A percentile compares a stretch with the other conserved stretches of the same genome.
Evolutionary conservation across 192 early-diverging fungal genomes (phyloP).

Genomic region (Entomortierella lignicola): DNA sequence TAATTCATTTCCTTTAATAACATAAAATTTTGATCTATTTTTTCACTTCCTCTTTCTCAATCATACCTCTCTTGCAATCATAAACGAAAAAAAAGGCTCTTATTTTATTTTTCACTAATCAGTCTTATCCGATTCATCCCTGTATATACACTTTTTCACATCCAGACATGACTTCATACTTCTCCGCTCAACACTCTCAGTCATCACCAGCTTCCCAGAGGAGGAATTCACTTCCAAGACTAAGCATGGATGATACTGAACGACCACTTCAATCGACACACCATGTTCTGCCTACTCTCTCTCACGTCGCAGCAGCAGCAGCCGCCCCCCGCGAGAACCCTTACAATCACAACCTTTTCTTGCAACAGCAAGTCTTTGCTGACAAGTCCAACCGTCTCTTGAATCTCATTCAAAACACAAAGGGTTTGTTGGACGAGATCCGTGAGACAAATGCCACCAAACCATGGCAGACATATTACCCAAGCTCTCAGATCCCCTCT

Average conservation of each 20-base stretch:
- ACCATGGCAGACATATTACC: slow-evolving; percentile 74
- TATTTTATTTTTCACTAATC: not conserved
- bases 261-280: slow-evolving; percentile 17
- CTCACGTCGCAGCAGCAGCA: slow-evolving; percentile 36
- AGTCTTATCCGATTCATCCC: not conserved
- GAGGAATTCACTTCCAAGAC: slow-evolving; percentile 41
- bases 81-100: too few relatives aligned
- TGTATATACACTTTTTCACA: not conserved
- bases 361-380: slow-evolving; percentile 76
- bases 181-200: slow-evolving; percentile 33
- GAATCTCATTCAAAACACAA: slow-evolving; percentile 72
- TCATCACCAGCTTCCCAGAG: slow-evolving; percentile 23
- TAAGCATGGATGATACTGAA: slow-evolving; percentile 38
- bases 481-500: slow-evolving; percentile 46
- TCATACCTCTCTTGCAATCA: too few relatives aligned
- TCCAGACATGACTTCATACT: slow-evolving; percentile 50
- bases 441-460: slow-evolving; percentile 71
- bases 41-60: too few relatives aligned
- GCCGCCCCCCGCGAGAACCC: slow-evolving; percentile 39
- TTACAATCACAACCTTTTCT: slow-evolving; percentile 45
- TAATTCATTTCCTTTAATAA: too few relatives aligned
- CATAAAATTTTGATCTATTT: too few relatives aligned
- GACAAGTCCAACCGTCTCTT: slow-evolving; percentile 80
- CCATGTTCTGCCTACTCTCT: slow-evolving; percentile 48
- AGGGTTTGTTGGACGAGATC: slow-evolving; percentile 74